Conservation (phyloP, 495 filamentous ascomycete species). For the Penicillium canescens region DNA sequence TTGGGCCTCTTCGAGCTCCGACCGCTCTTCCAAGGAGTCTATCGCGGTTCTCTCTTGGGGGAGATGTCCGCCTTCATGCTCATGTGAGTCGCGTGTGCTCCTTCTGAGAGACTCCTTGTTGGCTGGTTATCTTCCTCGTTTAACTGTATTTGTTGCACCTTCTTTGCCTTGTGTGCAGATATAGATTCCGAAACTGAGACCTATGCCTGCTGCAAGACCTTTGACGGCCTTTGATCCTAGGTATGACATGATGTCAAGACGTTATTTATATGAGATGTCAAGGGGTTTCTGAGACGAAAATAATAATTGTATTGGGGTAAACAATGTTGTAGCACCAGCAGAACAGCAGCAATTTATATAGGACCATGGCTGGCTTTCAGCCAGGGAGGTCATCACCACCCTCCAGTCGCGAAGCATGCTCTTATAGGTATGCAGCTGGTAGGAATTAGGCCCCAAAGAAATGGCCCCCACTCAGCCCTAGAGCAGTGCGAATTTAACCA, state of each 20-base stretch:
- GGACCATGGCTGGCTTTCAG: no score
- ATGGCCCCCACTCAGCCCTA: no score
- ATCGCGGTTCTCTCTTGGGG: conserved; percentile 3
- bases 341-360: no score
- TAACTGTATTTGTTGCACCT: conserved; percentile 4
- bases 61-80: neutral
- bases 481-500: no score
- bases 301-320: no score
- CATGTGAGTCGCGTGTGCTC: neutral
- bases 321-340: no score
- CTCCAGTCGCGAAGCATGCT: no score
- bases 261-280: no score
- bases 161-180: conserved; percentile 37
- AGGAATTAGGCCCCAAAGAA: no score
- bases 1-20: conserved; percentile 53
- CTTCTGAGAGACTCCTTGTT: conserved; percentile 5
- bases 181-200: conserved; percentile 48
- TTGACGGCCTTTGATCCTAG: conserved; percentile 14
- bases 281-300: no score
- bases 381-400: no score
- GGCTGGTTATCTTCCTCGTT: conserved; percentile 11
- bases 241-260: neutral
- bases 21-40: conserved; percentile 40
- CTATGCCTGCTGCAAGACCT: conserved; percentile 42
- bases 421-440: no score